A percentile compares a stretch with the other conserved stretches of the same genome.
Conservation (phyloP, 306 rosid genomes). For the Inga leiocalycina region DNA sequence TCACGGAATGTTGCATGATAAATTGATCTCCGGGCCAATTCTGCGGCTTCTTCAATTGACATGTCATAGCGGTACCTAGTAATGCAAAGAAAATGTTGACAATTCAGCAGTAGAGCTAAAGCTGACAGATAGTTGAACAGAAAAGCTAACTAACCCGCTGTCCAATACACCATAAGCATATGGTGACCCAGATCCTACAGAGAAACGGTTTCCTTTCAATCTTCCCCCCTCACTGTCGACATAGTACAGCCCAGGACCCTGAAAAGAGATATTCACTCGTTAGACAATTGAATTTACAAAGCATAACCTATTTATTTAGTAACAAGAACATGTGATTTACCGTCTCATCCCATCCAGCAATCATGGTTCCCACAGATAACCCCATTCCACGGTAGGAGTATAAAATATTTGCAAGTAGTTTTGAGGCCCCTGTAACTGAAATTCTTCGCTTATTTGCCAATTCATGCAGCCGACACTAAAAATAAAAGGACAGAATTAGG, state of each 20-base stretch:
- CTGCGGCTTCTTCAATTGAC: constrained; percentile 82
- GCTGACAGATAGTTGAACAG: neutral
- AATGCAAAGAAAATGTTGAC: constrained; percentile 30
- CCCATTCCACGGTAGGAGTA: constrained; percentile 97
- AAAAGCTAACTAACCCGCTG: constrained; percentile 57
- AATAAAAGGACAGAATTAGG: constrained; percentile 25
- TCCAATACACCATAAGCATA: constrained; percentile 92
- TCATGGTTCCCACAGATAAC: constrained; percentile 93
- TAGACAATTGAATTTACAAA: constrained; percentile 13
- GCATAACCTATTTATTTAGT: neutral
- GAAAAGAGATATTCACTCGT: constrained; percentile 7
- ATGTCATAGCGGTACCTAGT: constrained; percentile 70
- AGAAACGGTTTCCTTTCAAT: constrained; percentile 83
- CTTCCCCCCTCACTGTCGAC: constrained; percentile 98
- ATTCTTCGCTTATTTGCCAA: constrained; percentile 91
- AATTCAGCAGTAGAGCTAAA: neutral
- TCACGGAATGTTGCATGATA: constrained; percentile 94
- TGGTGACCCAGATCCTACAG: constrained; percentile 97
- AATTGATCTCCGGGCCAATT: constrained; percentile 79
- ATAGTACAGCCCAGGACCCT: constrained; percentile 96
- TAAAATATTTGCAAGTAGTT: constrained; percentile 85
- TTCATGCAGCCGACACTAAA: constrained; percentile 87
- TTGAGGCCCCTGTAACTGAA: constrained; percentile 95
- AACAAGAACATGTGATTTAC: constrained; percentile 45
- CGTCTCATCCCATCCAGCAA: constrained; percentile 99